phyloP scores from a whole-genome alignment of 495 filamentous ascomycete species.

The Aspergillus sclerotioniger region DNA sequence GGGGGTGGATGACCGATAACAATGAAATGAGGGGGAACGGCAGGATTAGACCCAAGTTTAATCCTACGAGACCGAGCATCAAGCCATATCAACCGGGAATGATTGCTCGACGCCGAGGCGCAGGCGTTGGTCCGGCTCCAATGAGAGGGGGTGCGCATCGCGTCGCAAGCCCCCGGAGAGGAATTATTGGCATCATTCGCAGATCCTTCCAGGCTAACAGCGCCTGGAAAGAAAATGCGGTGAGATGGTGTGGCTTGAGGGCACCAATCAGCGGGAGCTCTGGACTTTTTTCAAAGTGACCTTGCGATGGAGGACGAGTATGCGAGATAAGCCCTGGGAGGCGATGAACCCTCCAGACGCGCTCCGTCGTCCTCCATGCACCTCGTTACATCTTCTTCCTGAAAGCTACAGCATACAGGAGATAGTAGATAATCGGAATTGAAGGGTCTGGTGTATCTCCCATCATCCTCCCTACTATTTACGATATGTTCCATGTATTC shows the following conservation, averaged over 20 bases:
- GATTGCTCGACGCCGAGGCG: neutral
- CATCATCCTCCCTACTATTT: too few species aligned
- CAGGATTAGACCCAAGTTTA: neutral
- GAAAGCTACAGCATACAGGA: too few species aligned
- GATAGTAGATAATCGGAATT: too few species aligned
- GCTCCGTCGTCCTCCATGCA: too few species aligned
- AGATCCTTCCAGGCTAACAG: neutral
- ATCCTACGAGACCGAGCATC: neutral
- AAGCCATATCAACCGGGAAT: neutral
- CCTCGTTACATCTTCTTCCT: too few species aligned
- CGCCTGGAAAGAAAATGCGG: slow-evolving; percentile 11
- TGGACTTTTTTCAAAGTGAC: neutral
- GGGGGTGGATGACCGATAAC: neutral
- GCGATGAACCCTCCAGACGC: neutral
- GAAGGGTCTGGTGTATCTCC: too few species aligned
- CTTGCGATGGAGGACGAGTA: too few species aligned
- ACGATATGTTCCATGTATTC: too few species aligned
- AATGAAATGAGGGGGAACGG: neutral
- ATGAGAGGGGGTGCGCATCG: neutral
- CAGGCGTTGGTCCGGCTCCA: neutral
- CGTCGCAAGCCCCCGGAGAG: neutral
- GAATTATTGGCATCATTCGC: neutral
- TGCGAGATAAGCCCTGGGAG: neutral
- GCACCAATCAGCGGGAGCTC: neutral
- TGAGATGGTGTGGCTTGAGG: neutral